Conservation (phyloP, 2,329 filamentous ascomycete genomes). For the Metarhizium anisopliae region DNA sequence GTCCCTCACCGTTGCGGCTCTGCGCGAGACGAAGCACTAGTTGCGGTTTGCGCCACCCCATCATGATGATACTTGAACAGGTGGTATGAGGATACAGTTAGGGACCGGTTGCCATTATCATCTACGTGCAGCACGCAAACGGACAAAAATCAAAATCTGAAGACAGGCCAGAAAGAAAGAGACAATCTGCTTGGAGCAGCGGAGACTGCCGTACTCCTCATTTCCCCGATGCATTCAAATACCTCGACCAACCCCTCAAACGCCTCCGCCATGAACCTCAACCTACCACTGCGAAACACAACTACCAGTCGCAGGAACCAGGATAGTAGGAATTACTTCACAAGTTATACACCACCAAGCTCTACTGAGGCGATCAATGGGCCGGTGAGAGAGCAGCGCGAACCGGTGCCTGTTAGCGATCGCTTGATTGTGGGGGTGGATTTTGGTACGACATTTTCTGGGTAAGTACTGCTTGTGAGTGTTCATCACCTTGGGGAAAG, state of each 20-base stretch:
- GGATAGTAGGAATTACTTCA: slow-evolving; percentile 48
- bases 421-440: slow-evolving; percentile 70
- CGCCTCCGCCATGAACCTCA: slow-evolving; percentile 35
- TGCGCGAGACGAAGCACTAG: background rate
- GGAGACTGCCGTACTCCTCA: background rate
- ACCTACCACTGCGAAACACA: slow-evolving; percentile 38
- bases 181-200: background rate
- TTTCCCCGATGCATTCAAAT: background rate
- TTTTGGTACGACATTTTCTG: slow-evolving; percentile 78
- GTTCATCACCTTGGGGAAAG: background rate
- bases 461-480: slow-evolving; percentile 37
- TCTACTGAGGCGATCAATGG: slow-evolving; percentile 56
- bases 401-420: slow-evolving; percentile 45
- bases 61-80: background rate
- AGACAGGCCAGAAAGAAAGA: background rate
- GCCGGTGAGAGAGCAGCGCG: slow-evolving; percentile 46
- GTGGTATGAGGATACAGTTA: background rate
- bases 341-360: slow-evolving; percentile 43
- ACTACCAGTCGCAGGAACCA: slow-evolving; percentile 39
- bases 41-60: background rate
- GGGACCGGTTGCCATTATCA: background rate
- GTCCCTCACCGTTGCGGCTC: background rate
- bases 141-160: background rate
- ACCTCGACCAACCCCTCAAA: slow-evolving; percentile 5
- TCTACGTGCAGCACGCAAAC: background rate